Evolutionary conservation across 768 basidiomycete genomes (phyloP).

Genomic region (Hygrocybe punicea): DNA sequence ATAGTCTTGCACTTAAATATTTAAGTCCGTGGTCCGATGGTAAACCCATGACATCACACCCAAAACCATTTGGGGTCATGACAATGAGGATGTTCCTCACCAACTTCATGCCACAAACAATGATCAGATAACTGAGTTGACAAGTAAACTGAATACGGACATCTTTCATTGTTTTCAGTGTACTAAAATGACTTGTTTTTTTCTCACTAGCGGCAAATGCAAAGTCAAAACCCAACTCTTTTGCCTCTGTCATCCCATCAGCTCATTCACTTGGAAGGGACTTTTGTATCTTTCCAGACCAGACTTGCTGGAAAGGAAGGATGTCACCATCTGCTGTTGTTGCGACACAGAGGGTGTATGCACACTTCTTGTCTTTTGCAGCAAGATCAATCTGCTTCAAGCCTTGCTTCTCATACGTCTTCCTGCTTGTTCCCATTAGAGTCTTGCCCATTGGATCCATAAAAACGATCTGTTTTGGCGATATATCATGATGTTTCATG

Average conservation of each 20-base stretch:
- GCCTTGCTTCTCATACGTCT: slow-evolving; percentile 19
- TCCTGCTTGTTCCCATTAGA: not conserved
- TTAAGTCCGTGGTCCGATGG: too few species aligned
- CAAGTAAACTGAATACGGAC: slow-evolving; percentile 12
- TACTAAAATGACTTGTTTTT: slow-evolving; percentile 24
- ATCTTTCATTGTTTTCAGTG: slow-evolving; percentile 27
- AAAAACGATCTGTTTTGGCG: too few species aligned
- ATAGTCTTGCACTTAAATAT: too few species aligned
- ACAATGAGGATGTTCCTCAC: not conserved
- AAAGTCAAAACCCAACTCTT: slow-evolving; percentile 19
- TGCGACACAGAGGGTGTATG: slow-evolving; percentile 27
- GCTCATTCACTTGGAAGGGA: slow-evolving; percentile 16
- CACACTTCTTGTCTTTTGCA: slow-evolving; percentile 29
- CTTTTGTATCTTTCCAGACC: slow-evolving; percentile 14
- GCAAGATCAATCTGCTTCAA: slow-evolving; percentile 24
- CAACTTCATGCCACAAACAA: not conserved
- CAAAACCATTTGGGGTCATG: too few species aligned
- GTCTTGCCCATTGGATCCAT: not conserved
- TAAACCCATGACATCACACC: too few species aligned
- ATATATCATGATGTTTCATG: too few species aligned
- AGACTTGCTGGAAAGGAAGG: slow-evolving; percentile 34
- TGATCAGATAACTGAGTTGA: not conserved
- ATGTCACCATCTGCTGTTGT: slow-evolving; percentile 22
- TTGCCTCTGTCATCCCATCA: slow-evolving; percentile 14
- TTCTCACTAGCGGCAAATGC: slow-evolving; percentile 18